Conservation (phyloP, 306 rosid genomes). For the Prinsepia uniflora region DNA sequence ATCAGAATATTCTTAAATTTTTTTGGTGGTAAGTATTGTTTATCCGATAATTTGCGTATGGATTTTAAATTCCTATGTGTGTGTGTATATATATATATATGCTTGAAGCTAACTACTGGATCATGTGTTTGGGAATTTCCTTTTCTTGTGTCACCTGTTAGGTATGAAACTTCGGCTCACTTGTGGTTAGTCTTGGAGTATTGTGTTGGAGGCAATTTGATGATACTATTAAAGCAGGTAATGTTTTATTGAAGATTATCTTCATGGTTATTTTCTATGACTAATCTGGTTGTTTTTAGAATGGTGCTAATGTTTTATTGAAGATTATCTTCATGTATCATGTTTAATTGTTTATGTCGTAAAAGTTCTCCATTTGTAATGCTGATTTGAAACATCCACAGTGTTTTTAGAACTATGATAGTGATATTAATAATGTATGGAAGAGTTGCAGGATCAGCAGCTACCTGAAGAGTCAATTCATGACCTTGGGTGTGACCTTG, state of each 20-base stretch:
- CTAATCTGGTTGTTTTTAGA: neutral
- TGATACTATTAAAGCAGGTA: slow-evolving; percentile 85
- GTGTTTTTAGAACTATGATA: slow-evolving; percentile 13
- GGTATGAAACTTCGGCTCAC: slow-evolving; percentile 99
- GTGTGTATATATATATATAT: neutral
- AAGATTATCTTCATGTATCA: neutral
- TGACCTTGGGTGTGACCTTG: slow-evolving; percentile 66
- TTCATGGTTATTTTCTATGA: neutral
- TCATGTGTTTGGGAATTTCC: neutral
- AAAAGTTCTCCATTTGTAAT: neutral
- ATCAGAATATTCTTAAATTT: slow-evolving; percentile 72
- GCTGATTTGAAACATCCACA: neutral
- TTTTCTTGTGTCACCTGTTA: slow-evolving; percentile 8
- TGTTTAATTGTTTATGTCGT: neutral
- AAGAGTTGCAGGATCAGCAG: slow-evolving; percentile 64
- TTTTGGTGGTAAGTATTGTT: slow-evolving; percentile 58
- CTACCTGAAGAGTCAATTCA: slow-evolving; percentile 93
- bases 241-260: too few species aligned
- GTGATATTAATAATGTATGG: slow-evolving; percentile 17
- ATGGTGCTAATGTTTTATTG: neutral
- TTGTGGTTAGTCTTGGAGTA: slow-evolving; percentile 94
- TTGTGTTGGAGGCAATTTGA: slow-evolving; percentile 92
- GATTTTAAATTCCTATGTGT: neutral
- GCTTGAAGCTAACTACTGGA: neutral
- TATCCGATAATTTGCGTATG: neutral